Percentiles rank a stretch among this genome's conserved stretches.
phyloP scores from a whole-genome alignment of 345 rosid genomes.

The Boechera retrofracta region DNA sequence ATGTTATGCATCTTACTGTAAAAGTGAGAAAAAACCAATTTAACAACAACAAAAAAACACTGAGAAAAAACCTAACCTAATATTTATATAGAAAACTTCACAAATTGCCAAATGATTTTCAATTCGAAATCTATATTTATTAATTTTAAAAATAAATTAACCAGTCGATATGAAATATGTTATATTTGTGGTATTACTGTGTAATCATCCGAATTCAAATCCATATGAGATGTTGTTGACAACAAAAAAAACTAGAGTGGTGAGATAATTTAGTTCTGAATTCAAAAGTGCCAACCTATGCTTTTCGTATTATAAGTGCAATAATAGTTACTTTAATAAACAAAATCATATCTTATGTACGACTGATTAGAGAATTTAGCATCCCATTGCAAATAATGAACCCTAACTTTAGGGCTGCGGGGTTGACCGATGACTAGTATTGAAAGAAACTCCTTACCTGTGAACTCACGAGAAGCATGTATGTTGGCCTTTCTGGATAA shows the following conservation, averaged over 20 bases:
- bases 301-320: neutral
- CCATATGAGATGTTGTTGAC: neutral
- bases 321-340: neutral
- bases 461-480: constrained; percentile 28
- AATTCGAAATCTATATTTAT: neutral
- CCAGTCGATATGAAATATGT: neutral
- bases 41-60: no score
- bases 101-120: no score
- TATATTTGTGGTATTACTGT: neutral
- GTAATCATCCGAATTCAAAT: neutral
- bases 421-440: constrained; percentile 28
- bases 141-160: neutral
- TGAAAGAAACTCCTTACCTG: constrained; percentile 7
- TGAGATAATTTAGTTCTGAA: neutral
- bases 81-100: neutral
- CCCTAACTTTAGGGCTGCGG: constrained; percentile 17
- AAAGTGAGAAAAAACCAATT: neutral
- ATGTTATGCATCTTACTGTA: neutral
- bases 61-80: neutral
- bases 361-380: constrained; percentile 10
- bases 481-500: constrained; percentile 7
- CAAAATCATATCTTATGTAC: constrained; percentile 1
- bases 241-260: neutral
- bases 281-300: neutral
- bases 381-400: constrained; percentile 9